phyloP scores from a whole-genome alignment of 78 protist genomes.

The Isochrysis galbana region DNA sequence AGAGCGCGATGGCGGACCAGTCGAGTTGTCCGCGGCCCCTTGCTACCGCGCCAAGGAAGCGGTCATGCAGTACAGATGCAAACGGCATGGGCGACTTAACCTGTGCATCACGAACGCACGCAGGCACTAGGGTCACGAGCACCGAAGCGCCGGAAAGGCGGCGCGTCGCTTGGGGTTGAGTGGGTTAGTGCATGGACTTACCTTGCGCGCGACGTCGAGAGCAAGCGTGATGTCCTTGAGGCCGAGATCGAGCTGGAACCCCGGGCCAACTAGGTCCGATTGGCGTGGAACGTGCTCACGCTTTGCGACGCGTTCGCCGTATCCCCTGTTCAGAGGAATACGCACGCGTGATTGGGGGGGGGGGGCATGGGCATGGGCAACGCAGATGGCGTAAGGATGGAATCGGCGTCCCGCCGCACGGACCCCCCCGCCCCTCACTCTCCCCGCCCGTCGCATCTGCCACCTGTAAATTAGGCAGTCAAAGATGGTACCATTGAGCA shows the following conservation, averaged over 20 bases:
- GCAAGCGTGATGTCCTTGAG: conserved; percentile 13
- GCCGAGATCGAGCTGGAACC: conserved; percentile 10
- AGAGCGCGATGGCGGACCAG: background rate
- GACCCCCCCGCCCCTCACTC: no score
- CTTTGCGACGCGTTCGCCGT: conserved; percentile 15
- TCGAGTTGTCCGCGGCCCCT: background rate
- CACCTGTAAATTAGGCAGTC: background rate
- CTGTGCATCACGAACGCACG: no score
- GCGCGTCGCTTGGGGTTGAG: no score
- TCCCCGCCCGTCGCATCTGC: no score
- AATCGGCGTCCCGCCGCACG: no score
- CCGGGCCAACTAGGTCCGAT: background rate
- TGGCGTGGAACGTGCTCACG: background rate
- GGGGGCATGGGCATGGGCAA: no score
- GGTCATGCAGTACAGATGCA: background rate
- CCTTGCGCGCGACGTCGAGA: background rate
- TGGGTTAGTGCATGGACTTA: no score
- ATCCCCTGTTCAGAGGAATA: no score
- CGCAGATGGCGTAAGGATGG: no score
- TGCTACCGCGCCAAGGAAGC: background rate
- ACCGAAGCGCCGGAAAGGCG: no score
- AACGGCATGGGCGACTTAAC: background rate
- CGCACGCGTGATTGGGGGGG: no score
- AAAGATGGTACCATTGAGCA: background rate
- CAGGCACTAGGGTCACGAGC: no score